Evolutionary conservation across 768 basidiomycete genomes (phyloP), one percentile per base, ranked within the genome.

Genomic region (Amanita molliuscula): DNA sequence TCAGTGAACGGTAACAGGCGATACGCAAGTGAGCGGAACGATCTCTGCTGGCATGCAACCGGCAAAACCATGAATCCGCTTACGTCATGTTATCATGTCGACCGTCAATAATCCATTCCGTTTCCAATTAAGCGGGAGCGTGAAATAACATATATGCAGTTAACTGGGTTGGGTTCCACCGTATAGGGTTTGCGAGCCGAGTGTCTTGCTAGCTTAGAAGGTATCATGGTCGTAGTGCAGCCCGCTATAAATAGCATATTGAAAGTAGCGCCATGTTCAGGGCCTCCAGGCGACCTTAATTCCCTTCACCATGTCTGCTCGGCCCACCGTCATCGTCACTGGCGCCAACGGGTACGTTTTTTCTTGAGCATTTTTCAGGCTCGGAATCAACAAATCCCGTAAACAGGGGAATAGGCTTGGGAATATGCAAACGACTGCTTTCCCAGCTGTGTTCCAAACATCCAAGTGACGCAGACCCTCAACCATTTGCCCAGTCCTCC

Each of bases 401-500:
- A 51, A 55, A 2, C 61, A 92, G 89, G 34, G 90, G 90, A 50
- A 74, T 93, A 15, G 90, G 90, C 13, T 86, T 84, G 61, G 88
- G 86, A 10, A 83, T 87, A 38, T 90, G 88, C 66, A 78, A 83
- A 53, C 82, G 90, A 42, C 73, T 93, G 6, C 71, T 93, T 40
- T 64, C 71, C 55, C 82, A 89, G 57, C 68, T 91, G 15, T 77
- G 77, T n/a, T 67, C 70, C 36, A 58, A 61, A 11, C 60, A 59
- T 50, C 76, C 78, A 4, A 65, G 72, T 10, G 82, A 87, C 56
- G 72, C 76, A 1, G 59, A 63, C 18, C 77, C 78, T 1, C 69
- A 73, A 53, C 64, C 64, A 16, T 70, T 71, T 54, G 61, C 61
- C 37, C 59, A 64, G n/a, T 61, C 64, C 46, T 26, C 62, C 42